Evolutionary conservation across 129 eudicot genomes (phyloP).

Genomic region (Centrapalus pauciflorus): DNA sequence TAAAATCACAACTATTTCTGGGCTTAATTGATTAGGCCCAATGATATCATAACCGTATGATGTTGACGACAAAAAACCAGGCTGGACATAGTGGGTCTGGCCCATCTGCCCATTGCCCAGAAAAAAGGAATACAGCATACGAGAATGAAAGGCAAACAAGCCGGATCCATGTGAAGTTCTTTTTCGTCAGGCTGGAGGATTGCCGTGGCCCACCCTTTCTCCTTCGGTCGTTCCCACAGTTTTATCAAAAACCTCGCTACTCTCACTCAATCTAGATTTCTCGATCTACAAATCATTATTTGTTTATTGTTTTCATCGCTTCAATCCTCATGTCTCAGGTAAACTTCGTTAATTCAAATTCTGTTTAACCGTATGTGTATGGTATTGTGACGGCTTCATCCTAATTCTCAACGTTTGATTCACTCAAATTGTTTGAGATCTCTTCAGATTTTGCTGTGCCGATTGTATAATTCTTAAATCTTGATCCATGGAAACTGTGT

Average conservation of each 20-base stretch:
- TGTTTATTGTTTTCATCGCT: not conserved
- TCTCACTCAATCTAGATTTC: not conserved
- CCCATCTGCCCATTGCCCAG: not conserved
- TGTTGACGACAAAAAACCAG: too few species aligned
- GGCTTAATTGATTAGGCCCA: conserved; percentile 16
- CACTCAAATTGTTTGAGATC: not conserved
- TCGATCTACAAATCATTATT: conserved; percentile 10
- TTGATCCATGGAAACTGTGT: not conserved
- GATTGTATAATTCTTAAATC: not conserved
- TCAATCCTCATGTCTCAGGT: conserved; percentile 42
- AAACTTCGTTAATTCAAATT: not conserved
- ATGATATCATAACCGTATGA: not conserved
- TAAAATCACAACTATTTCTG: not conserved
- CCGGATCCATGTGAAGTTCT: conserved; percentile 18
- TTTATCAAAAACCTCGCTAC: conserved; percentile 23
- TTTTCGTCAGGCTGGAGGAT: conserved; percentile 32
- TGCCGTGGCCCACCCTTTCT: conserved; percentile 42
- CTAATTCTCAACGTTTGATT: not conserved
- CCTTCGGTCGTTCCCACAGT: conserved; percentile 10
- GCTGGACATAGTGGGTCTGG: not conserved
- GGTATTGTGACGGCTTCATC: not conserved
- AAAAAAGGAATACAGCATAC: not conserved
- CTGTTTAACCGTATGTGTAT: not conserved
- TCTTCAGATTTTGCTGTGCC: not conserved
- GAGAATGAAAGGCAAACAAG: not conserved